Conservation (phyloP, 805 yeast genomes). For the Nakazawaea ishiwadae region DNA sequence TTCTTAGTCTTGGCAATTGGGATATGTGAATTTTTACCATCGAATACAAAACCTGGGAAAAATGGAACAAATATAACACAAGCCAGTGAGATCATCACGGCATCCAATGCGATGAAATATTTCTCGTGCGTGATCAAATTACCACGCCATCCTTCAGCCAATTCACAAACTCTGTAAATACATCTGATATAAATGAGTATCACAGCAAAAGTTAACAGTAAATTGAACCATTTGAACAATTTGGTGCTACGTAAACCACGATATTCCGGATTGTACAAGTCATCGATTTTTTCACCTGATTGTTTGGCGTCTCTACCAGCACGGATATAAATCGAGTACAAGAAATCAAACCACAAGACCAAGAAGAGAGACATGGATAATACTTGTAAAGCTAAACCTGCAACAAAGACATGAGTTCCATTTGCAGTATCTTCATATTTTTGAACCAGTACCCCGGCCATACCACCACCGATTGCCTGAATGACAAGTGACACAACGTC, state of each 20-base stretch:
- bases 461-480: slow-evolving; percentile 77
- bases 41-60: slow-evolving; percentile 60
- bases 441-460: slow-evolving; percentile 46
- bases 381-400: slow-evolving; percentile 76
- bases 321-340: slow-evolving; percentile 29
- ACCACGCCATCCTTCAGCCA: slow-evolving; percentile 70
- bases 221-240: slow-evolving; percentile 38
- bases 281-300: slow-evolving; percentile 11
- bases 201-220: slow-evolving; percentile 43
- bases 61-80: slow-evolving; percentile 40
- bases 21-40: slow-evolving; percentile 21
- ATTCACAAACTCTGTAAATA: slow-evolving; percentile 67
- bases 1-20: slow-evolving; percentile 2
- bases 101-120: slow-evolving; percentile 56
- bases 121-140: slow-evolving; percentile 55
- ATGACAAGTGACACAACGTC: slow-evolving; percentile 61
- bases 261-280: slow-evolving; percentile 30
- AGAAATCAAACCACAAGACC: slow-evolving; percentile 41
- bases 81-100: slow-evolving; percentile 53
- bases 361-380: slow-evolving; percentile 60
- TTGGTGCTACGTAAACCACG: slow-evolving; percentile 27
- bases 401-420: slow-evolving; percentile 72
- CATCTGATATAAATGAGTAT: slow-evolving; percentile 60
- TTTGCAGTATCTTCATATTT: slow-evolving; percentile 23
- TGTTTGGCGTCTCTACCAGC: slow-evolving; percentile 9